Conservation (phyloP, 2,329 filamentous ascomycete species). For the Arthroderma uncinatum region DNA sequence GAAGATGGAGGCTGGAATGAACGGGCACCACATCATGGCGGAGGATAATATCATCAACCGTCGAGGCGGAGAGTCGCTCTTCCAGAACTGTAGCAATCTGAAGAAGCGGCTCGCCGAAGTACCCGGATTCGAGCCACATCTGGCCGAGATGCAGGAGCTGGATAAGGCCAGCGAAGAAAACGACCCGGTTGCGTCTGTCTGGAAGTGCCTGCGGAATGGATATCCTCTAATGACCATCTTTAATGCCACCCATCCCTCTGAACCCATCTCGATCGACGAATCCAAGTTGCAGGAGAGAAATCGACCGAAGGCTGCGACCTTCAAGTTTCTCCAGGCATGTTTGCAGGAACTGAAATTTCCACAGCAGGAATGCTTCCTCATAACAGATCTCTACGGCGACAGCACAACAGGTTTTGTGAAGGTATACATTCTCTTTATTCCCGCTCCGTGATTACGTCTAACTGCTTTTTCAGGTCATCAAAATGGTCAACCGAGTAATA, state of each 20-base stretch:
- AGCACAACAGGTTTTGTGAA: slow-evolving; percentile 98
- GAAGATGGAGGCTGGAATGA: slow-evolving; percentile 27
- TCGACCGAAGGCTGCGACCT: slow-evolving; percentile 73
- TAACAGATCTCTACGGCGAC: slow-evolving; percentile 81
- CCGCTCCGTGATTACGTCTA: background rate
- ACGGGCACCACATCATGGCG: slow-evolving; percentile 43
- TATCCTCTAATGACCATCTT: slow-evolving; percentile 79
- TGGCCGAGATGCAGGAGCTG: slow-evolving; percentile 61
- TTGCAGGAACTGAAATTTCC: slow-evolving; percentile 70
- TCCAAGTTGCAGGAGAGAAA: slow-evolving; percentile 56
- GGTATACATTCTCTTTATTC: slow-evolving; percentile 35
- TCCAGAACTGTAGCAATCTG: slow-evolving; percentile 84
- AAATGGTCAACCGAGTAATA: slow-evolving; percentile 83
- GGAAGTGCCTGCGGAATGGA: slow-evolving; percentile 74
- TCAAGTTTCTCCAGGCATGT: slow-evolving; percentile 86
- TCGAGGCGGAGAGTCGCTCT: slow-evolving; percentile 87
- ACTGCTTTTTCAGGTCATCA: slow-evolving; percentile 52
- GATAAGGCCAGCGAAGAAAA: slow-evolving; percentile 50
- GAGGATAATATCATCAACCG: slow-evolving; percentile 95
- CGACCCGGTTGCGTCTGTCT: slow-evolving; percentile 81
- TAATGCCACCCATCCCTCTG: slow-evolving; percentile 66
- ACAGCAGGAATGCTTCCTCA: slow-evolving; percentile 75
- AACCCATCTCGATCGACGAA: slow-evolving; percentile 57
- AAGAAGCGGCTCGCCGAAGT: slow-evolving; percentile 73
- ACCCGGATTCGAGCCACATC: slow-evolving; percentile 65